Conservation (phyloP, 2,329 filamentous ascomycete genomes). For the Pseudogymnoascus sp. region DNA sequence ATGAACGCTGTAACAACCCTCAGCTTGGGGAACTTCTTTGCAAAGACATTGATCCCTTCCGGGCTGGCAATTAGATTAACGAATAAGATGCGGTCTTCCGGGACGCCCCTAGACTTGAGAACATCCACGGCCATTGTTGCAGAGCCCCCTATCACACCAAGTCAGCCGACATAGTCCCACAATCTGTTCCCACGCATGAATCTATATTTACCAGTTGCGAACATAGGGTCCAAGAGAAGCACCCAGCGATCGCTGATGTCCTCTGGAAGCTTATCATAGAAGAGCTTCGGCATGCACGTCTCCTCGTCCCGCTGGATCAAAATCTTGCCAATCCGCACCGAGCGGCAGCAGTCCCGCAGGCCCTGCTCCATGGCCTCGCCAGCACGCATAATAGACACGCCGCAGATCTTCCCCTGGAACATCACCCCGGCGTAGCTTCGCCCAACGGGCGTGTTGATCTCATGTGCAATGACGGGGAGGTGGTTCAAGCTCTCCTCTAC, state of each 20-base stretch:
- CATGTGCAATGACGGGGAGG: constrained; percentile 80
- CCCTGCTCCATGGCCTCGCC: constrained; percentile 99
- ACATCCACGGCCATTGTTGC: constrained; percentile 97
- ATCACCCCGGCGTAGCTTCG: constrained; percentile 81
- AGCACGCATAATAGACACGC: constrained; percentile 96
- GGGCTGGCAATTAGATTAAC: constrained; percentile 97
- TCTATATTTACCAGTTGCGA: constrained; percentile 69
- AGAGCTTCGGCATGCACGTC: constrained; percentile 82
- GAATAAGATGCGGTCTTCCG: constrained; percentile 91
- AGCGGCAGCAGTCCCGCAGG: constrained; percentile 88
- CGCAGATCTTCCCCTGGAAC: constrained; percentile 97
- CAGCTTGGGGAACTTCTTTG: constrained; percentile 78
- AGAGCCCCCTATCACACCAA: constrained; percentile 62
- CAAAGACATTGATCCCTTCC: constrained; percentile 82
- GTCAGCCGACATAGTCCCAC: constrained; percentile 8
- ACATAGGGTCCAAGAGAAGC: constrained; percentile 93
- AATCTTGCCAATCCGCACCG: constrained; percentile 97
- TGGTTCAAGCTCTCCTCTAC: constrained; percentile 98
- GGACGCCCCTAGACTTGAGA: constrained; percentile 79
- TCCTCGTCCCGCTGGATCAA: constrained; percentile 96
- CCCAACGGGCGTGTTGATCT: constrained; percentile 85
- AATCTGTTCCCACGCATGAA: neutral
- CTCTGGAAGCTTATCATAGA: constrained; percentile 94
- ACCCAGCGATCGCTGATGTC: constrained; percentile 94
- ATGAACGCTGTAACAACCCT: constrained; percentile 93